Base-by-base conservation (phyloP, 1,139 yeast species). In the Zhuliangozyma blackwelliae region DNA sequence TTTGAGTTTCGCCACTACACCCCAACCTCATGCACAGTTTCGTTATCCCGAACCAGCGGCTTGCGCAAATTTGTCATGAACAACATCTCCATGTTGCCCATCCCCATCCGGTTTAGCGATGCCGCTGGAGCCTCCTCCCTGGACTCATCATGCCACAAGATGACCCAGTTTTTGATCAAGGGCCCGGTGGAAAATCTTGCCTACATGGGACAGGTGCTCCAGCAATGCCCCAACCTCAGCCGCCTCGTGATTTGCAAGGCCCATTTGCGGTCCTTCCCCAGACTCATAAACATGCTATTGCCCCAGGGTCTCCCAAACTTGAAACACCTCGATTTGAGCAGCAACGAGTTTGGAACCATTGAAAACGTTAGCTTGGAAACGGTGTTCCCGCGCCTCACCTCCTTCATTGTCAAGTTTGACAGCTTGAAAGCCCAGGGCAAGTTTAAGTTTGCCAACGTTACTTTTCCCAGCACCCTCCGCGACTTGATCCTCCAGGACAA, bases 381-480 rank as follows among this genome's bases (percentile, higher is more conserved):
- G 1, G 23, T 31, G 9, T 36, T 40, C 13, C 48, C 48, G 6
- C 33, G 32, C 9, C 29, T 44, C 28, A 25, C 34, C 12, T 31
- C 25, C 13, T 39, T 41, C 20, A 43, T 33, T 10, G 29, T 45
- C 37, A 41, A 40, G 27, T 38, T 39, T 37, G 47, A 43, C 31
- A 35, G 25, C 29, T 22, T 31, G 23, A 37, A 37, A 27, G 16
- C 35, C 11, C 26, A 32, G 10, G 16, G 16, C 16, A 38, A 33
- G n/a, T 44, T 39, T 26, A 30, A 27, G 19, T 37, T 41, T 25
- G 7, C 27, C 3, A 29, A 41, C 21, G 28, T 41, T 9, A 31
- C 10, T 9, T 35, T 44, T 9, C 45, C 47, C 2, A 2, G 13
- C 10, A 22, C 27, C 23, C 36, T 37, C 26, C 30, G 28, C 3